Evolutionary conservation across 2,329 filamentous ascomycete species (phyloP).

Genomic region (Alternaria brassicae): DNA sequence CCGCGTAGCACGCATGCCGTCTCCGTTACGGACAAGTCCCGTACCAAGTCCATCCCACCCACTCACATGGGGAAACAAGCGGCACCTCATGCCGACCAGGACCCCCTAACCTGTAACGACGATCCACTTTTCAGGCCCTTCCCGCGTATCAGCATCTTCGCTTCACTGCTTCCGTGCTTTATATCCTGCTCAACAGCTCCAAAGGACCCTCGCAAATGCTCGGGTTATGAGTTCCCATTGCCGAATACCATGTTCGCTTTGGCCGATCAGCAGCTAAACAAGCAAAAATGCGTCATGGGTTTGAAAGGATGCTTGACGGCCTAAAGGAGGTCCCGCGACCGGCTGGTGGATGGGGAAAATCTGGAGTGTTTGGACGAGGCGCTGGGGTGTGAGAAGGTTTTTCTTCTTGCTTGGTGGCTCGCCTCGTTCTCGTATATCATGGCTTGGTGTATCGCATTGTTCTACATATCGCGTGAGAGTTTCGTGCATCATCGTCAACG

Average conservation of each 20-base stretch:
- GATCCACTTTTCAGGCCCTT: constrained; percentile 8
- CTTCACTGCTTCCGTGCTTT: background rate
- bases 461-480: background rate
- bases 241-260: constrained; percentile 1
- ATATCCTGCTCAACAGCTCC: constrained; percentile 9
- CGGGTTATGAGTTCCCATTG: background rate
- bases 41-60: background rate
- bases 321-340: constrained; percentile 2
- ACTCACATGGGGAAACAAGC: background rate
- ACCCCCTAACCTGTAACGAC: background rate
- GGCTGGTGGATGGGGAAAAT: constrained; percentile 8
- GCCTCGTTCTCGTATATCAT: background rate
- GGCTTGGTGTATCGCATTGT: background rate
- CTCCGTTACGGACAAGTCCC: background rate
- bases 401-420: background rate
- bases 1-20: constrained; percentile 3
- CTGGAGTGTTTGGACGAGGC: constrained; percentile 4
- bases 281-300: constrained; percentile 3
- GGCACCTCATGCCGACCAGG: background rate
- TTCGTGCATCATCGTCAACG: background rate
- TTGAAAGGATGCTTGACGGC: background rate
- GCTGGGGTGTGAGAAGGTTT: background rate
- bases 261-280: constrained; percentile 1
- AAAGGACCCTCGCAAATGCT: background rate
- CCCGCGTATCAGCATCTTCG: constrained; percentile 4